phyloP scores from a whole-genome alignment of 1,284 basidiomycete species.

The Rhodotorula mucilaginosa region DNA sequence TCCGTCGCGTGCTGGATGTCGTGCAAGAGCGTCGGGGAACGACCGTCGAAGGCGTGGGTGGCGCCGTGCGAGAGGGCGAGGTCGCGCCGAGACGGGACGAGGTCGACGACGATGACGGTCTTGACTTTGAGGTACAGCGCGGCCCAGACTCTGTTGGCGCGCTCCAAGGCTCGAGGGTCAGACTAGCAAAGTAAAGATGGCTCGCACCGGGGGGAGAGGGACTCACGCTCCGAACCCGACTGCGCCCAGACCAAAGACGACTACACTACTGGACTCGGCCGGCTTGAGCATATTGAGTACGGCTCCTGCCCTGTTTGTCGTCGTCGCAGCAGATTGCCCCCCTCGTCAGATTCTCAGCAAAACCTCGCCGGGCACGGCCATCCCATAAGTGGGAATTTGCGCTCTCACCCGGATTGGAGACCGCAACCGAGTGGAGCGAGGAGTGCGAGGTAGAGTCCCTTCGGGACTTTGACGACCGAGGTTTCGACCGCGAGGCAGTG shows the following conservation, averaged over 20 bases:
- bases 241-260: slow-evolving; percentile 41
- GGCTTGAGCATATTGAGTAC: slow-evolving; percentile 36
- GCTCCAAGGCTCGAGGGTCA: background rate
- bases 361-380: no score
- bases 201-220: no score
- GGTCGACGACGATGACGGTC: slow-evolving; percentile 43
- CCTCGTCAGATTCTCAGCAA: no score
- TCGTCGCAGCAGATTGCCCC: no score
- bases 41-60: slow-evolving; percentile 35
- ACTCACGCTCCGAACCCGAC: slow-evolving; percentile 40
- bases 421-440: slow-evolving; percentile 2
- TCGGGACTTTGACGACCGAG: slow-evolving; percentile 32
- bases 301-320: slow-evolving; percentile 16
- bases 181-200: no score
- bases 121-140: slow-evolving; percentile 32
- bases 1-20: slow-evolving; percentile 13
- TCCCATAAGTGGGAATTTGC: no score
- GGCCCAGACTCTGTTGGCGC: slow-evolving; percentile 26
- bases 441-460: slow-evolving; percentile 27
- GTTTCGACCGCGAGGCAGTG: slow-evolving; percentile 40
- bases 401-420: background rate
- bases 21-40: slow-evolving; percentile 6
- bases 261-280: slow-evolving; percentile 10
- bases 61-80: slow-evolving; percentile 40
- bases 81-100: slow-evolving; percentile 35